Base-by-base conservation (phyloP, 2,329 filamentous ascomycete genomes). In the Fusarium subtropicale region DNA sequence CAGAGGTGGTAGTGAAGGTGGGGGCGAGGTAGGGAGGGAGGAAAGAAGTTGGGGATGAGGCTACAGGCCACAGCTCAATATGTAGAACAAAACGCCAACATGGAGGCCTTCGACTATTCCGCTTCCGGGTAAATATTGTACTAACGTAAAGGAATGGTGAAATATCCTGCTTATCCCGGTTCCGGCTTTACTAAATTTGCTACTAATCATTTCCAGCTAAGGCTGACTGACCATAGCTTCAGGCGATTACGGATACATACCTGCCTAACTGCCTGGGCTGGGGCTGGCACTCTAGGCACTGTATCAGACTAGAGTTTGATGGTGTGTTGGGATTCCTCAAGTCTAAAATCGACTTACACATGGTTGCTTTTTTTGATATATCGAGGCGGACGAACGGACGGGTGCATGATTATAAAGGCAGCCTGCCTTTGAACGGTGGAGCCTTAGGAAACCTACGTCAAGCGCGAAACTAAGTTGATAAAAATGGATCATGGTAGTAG, bases 181-280 rank as follows among this genome's bases (percentile, higher is more conserved):
- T 39, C 36, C n/a, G 36, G 36, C 12, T 15, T 22, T 4, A 39
- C 36, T 39, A 4, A 13, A 20, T 22, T 36, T 36, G 11, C 3
- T 39, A 22, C 4, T 39, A 39, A 39, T 39, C 12, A 39, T 13
- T 13, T 20, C 36, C 4, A 20, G n/a, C 6, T 20, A 20, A 30
- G 34, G 36, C 34, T 56, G n/a, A 45, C 31, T 13, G 12, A 24
- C 34, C 50, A 42, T 28, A 36, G 33, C 55, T 45, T 34, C 50
- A 53, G 42, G 50, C 41, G 53, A 38, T 31, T 33, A 54, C 66
- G 66, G 67, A 58, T 30, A 30, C 28, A 3, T 69, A 56, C 67
- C 52, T 64, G 38, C 66, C 45, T 56, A 34, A 51, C n/a, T n/a
- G n/a, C n/a, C 20, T 22, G 20, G 20, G 20, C 20, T 22, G 20